Evolutionary conservation across 352 stramenopile genomes (phyloP), one percentile per base, ranked within the genome.

Genomic region (Phytophthora sansomeana): DNA sequence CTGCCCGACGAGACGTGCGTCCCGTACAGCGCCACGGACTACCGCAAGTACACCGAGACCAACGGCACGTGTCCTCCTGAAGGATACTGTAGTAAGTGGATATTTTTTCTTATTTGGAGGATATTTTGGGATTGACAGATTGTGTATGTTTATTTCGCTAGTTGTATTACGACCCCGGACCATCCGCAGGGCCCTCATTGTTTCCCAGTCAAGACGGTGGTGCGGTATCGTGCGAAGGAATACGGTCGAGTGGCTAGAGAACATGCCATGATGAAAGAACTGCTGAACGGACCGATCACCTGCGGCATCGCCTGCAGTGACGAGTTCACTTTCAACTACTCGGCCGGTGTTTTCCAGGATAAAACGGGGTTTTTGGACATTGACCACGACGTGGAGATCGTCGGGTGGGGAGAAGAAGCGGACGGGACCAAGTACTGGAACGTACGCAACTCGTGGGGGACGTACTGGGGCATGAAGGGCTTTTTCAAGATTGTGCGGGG

Each of bases 391-490:
- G 81, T 93, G 17, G 85, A 93, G 57, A 49, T 93, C 24, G 83
- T 95, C 28, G 97, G 96, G 16, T 99, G 96, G 96, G 97, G 97
- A 52, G 85, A 91, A 51, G 83, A 92, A 39, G 76, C 36, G 36
- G 36, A 97, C 55, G 81, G 91, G 61, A 70, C 93, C 62, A 96
- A 97, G 78, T 99, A 98, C 80, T 99, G 97, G 97, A 95, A 98
- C 75, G 83, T 98, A 29, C 93, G 97, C 54, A 98, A 99, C 89
- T 92, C 91, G 63, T 86, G 97, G 95, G 97, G 97, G 32, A 92
- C 78, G 13, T 93, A 92, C 67, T 98, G 96, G 96, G 96, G 97
- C 35, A 97, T 98, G 87, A 97, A 98, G 56, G 97, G 97, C 28
- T 99, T 97, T 68, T 98, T 98, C 77, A 92, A 97, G 66, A 93